Conservation (phyloP, 495 filamentous ascomycete genomes). For the Pyrenopolyporus hunteri region DNA sequence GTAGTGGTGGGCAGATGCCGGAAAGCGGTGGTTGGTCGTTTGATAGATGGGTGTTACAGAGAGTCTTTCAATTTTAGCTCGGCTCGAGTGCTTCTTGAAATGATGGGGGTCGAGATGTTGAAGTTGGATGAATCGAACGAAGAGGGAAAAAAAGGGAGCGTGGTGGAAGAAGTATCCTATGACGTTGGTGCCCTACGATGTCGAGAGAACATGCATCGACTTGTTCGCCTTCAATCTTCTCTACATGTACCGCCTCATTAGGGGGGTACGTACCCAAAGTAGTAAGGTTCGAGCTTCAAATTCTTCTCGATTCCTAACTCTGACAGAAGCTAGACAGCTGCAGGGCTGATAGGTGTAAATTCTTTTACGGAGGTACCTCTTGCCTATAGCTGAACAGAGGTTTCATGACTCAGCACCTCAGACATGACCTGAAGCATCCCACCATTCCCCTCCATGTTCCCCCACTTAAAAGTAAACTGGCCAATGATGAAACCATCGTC, state of each 20-base stretch:
- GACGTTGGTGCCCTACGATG: constrained; percentile 32
- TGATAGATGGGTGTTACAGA: neutral
- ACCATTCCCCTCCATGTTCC: neutral
- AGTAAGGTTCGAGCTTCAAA: no score
- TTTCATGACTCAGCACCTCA: constrained; percentile 23
- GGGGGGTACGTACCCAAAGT: constrained; percentile 8
- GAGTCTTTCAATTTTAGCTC: constrained; percentile 7
- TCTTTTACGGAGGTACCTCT: neutral
- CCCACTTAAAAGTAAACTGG: neutral
- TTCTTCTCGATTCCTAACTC: no score
- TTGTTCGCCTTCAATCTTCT: constrained; percentile 26
- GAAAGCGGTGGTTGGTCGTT: constrained; percentile 1
- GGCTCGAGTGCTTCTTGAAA: constrained; percentile 11
- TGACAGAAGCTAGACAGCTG: no score
- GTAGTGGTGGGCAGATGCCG: neutral
- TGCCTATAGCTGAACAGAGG: no score
- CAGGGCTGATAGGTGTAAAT: constrained; percentile 21
- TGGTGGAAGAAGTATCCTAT: constrained; percentile 20
- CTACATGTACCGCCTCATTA: constrained; percentile 21
- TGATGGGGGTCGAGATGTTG: constrained; percentile 15
- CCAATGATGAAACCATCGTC: constrained; percentile 11
- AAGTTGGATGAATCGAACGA: constrained; percentile 21
- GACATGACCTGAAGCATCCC: neutral
- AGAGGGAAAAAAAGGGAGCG: constrained; percentile 4
- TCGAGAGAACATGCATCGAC: constrained; percentile 6